Conservation (phyloP, 129 eudicot species). For the Heracleum sosnowskyi region DNA sequence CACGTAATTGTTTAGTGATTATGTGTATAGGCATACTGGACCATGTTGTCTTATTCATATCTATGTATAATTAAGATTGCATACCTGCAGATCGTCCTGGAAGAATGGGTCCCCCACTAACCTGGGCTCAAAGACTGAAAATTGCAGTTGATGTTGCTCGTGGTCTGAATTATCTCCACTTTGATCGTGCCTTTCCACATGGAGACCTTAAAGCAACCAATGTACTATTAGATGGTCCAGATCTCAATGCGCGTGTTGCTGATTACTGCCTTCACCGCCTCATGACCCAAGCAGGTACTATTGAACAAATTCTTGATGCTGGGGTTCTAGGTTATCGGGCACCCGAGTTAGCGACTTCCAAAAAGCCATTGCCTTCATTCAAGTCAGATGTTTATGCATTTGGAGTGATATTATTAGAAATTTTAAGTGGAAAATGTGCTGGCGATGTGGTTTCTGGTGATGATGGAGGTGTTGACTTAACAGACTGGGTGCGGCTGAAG, state of each 20-base stretch:
- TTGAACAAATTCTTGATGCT: slow-evolving; percentile 90
- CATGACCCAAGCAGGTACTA: slow-evolving; percentile 93
- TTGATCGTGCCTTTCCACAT: slow-evolving; percentile 93
- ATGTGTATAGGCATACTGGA: not conserved
- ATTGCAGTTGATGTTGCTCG: slow-evolving; percentile 94
- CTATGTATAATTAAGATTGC: not conserved
- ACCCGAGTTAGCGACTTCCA: slow-evolving; percentile 79
- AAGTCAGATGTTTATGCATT: slow-evolving; percentile 92
- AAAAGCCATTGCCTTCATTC: slow-evolving; percentile 83
- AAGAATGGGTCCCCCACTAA: slow-evolving; percentile 77
- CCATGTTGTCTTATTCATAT: not conserved
- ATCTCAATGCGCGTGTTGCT: slow-evolving; percentile 76
- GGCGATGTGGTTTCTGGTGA: slow-evolving; percentile 93
- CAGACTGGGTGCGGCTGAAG: slow-evolving; percentile 85
- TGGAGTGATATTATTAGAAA: slow-evolving; percentile 83
- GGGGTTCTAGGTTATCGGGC: slow-evolving; percentile 97
- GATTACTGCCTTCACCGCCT: slow-evolving; percentile 97
- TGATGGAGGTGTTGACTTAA: slow-evolving; percentile 90
- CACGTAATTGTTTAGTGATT: not conserved
- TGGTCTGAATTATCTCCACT: slow-evolving; percentile 96
- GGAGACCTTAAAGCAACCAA: slow-evolving; percentile 95
- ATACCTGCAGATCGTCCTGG: slow-evolving; percentile 78
- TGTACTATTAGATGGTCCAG: slow-evolving; percentile 67
- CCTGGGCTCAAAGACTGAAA: slow-evolving; percentile 90
- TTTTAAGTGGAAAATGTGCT: slow-evolving; percentile 85